Percentiles rank a stretch among this genome's conserved stretches.
phyloP scores from a whole-genome alignment of 192 early-diverging fungal species.

The Gigaspora rosea region DNA sequence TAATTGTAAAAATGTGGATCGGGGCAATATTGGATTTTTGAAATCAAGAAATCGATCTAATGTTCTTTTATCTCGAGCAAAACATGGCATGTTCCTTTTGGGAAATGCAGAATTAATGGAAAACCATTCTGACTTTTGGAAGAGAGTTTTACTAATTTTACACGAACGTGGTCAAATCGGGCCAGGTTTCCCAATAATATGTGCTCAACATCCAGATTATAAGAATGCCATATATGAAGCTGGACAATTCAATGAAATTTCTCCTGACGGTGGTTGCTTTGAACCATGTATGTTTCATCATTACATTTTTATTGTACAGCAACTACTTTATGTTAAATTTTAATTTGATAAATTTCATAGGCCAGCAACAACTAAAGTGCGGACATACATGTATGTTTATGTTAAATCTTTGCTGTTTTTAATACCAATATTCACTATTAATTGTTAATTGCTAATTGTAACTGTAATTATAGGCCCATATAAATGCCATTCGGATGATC shows the following conservation, averaged over 20 bases:
- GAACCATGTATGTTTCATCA: conserved; percentile 37
- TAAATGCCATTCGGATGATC: conserved; percentile 33
- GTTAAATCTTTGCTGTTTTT: background rate
- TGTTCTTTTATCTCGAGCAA: conserved; percentile 57
- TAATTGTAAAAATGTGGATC: conserved; percentile 25
- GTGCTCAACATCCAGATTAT: conserved; percentile 49
- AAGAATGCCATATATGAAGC: conserved; percentile 34
- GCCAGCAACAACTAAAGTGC: conserved; percentile 39
- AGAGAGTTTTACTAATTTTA: conserved; percentile 43
- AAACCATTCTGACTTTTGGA: conserved; percentile 40
- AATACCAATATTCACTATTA: background rate
- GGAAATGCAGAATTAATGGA: conserved; percentile 49
- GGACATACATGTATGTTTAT: conserved; percentile 53
- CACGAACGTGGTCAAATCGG: conserved; percentile 38
- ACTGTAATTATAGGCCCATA: conserved; percentile 7
- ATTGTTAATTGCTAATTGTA: no score
- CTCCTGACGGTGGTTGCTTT: conserved; percentile 58
- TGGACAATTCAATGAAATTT: conserved; percentile 35
- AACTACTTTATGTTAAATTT: no score
- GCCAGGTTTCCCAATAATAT: conserved; percentile 47
- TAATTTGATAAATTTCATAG: no score
- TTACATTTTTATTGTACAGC: no score
- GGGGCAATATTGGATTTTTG: conserved; percentile 53
- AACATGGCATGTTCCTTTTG: conserved; percentile 62
- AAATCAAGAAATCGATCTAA: conserved; percentile 58